Base-by-base conservation (phyloP, 2,329 filamentous ascomycete genomes). In the Tympanopsis confertula region DNA sequence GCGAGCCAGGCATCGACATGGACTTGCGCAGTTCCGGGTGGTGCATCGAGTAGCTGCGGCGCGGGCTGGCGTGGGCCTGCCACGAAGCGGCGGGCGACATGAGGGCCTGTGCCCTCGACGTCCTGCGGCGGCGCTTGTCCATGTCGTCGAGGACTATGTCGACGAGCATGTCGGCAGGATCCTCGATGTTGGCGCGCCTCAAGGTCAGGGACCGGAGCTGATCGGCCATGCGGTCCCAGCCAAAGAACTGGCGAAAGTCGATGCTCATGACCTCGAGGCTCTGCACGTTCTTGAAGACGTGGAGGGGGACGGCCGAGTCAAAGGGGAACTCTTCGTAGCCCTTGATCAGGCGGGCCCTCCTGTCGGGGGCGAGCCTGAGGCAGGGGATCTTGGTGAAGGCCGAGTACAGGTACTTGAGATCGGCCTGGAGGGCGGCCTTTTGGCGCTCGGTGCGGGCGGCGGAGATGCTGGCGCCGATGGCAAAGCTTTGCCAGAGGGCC, bases 301-400 rank as follows among this genome's bases (percentile, higher is more conserved):
- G 82, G 13, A 98, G 69, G 15, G 91, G 91, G 20, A 98, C 91
- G 15, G 91, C 91, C 18, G 86, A 94, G 59, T 98, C 91, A 58
- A 96, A 95, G 3, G 89, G 91, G 48, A 96, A 98, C 59, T 95
- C 89, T 59, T 98, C 91, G 54, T 91, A 96, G 20, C 89, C 89
- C 47, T 80, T 75, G 48, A 98, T 95, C 43, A 95, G 67, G 38
- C 83, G 80, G 36, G 89, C 88, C 47, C 86, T 84, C 67, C 87
- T 88, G 58, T 98, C 91, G n/a, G 88, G 88, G 19, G 88, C 80
- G 39, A 98, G 68, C 45, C 82, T 79, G 44, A 98, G 67, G 53
- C 86, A 94, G 0, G 91, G 91, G 32, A 98, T 94, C 64, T 96
- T 98, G 52, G 91, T 98, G 55, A 96, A 98, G 41, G 91, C 86